phyloP scores from a whole-genome alignment of 192 early-diverging fungal genomes.

The Gigaspora rosea region DNA sequence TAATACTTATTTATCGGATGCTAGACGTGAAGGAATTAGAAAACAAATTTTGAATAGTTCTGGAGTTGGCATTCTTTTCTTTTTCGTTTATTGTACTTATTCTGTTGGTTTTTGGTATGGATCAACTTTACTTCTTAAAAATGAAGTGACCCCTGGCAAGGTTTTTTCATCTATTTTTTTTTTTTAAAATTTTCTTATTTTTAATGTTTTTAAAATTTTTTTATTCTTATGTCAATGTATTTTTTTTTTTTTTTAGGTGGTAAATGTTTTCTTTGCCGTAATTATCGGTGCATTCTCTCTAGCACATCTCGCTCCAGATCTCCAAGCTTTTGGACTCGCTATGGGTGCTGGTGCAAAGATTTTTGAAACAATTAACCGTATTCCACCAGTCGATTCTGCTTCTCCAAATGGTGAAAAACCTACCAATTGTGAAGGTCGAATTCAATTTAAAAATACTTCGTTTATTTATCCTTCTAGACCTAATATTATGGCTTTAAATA shows the following conservation, averaged over 20 bases:
- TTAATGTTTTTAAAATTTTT: too few species aligned
- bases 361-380: constrained; percentile 82
- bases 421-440: constrained; percentile 43
- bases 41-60: constrained; percentile 48
- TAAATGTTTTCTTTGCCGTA: constrained; percentile 74
- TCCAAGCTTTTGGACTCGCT: constrained; percentile 71
- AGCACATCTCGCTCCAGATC: constrained; percentile 66
- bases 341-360: constrained; percentile 81
- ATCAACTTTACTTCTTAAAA: constrained; percentile 64
- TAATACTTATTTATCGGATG: constrained; percentile 39
- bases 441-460: constrained; percentile 43
- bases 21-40: constrained; percentile 46
- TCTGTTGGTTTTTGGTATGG: constrained; percentile 63
- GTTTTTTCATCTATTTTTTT: constrained; percentile 10
- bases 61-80: constrained; percentile 35
- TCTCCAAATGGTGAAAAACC: constrained; percentile 40
- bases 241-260: constrained; percentile 28
- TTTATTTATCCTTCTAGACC: constrained; percentile 69
- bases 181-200: too few species aligned
- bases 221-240: too few species aligned
- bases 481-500: constrained; percentile 56
- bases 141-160: constrained; percentile 49
- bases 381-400: constrained; percentile 74
- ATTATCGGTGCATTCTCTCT: constrained; percentile 69
- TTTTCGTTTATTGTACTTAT: constrained; percentile 54